Base-by-base conservation (phyloP, 176 grass and related monocot genomes). In the Carex littledalei region DNA sequence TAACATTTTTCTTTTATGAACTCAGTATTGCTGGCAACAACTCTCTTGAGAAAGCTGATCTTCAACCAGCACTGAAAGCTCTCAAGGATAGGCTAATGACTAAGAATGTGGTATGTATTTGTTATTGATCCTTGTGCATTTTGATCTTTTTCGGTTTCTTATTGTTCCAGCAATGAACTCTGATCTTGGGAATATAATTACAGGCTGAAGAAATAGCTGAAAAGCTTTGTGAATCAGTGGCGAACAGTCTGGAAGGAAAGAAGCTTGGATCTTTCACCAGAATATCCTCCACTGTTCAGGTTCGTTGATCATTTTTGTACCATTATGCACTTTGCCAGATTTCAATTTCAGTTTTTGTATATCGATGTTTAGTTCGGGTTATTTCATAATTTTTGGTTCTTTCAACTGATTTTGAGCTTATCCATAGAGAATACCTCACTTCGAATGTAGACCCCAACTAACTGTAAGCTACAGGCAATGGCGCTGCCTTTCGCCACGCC, bases 201-300 rank as follows among this genome's bases (percentile, higher is more conserved):
- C 80, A 98, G 95, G 91, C 93, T 78, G 95, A 98, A 85, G 93
- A 98, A 81, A 98, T 98, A 57, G 95, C 92, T 67, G 92, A 94
- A 63, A 97, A 94, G 67, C 95, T 98, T 78, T 94, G 92, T 64
- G 92, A 94, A 86, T 98, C 95, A 50, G 95, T 98, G 41, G 89
- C 92, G 53, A 87, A 89, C 78, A 98, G 92, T 89, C 92, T 98
- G 61, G 95, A 94, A 68, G 95, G 95, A 11, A 95, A 94, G 76
- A 98, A 92, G 81, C 84, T 98, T 55, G 96, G 93, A 57, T 98
- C 93, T 29, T 98, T 98, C 78, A 92, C 96, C 43, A 95, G 96
- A 92, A 86, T 98, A 61, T 98, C 96, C 50, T 94, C 96, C 49
- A 98, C 93, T 74, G 93, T 98, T 55, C 93, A 98, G 91, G 93